Evolutionary conservation across 495 filamentous ascomycete species (phyloP).

Genomic region (Viridothelium virens): DNA sequence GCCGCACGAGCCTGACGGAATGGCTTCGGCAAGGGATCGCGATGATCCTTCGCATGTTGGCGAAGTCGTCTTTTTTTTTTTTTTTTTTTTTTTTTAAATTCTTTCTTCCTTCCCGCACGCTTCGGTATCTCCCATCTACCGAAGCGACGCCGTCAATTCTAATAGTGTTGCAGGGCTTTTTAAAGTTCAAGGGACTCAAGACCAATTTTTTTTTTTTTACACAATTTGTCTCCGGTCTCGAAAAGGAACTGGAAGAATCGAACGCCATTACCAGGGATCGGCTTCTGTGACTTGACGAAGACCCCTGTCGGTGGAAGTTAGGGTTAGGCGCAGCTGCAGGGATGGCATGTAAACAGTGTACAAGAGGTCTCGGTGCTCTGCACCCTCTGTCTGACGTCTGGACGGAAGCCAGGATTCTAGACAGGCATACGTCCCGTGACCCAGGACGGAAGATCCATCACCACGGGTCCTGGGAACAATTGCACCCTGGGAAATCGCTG

Average conservation of each 20-base stretch:
- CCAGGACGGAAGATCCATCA: conserved; percentile 2
- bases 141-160: background rate
- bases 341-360: background rate
- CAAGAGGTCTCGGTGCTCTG: background rate
- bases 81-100: too few relatives aligned
- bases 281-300: background rate
- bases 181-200: too few relatives aligned
- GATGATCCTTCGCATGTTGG: background rate
- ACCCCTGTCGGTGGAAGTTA: background rate
- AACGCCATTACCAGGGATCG: background rate
- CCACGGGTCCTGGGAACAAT: conserved; percentile 3
- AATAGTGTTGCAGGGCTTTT: background rate
- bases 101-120: background rate
- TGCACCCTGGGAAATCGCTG: conserved; percentile 4
- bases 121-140: background rate
- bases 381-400: background rate
- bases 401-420: background rate
- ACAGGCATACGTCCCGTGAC: conserved; percentile 3
- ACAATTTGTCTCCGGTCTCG: too few relatives aligned
- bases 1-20: conserved; percentile 10
- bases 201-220: too few relatives aligned
- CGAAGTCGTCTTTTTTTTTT: too few relatives aligned
- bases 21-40: background rate
- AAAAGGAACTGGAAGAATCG: background rate
- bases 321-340: background rate